A percentile compares a stretch with the other conserved stretches of the same genome.
These are phyloP conservation scores for Scheffersomyces coipomensis DNA, from an alignment of 805 yeast genomes.

Conservation along the genomic window DNA sequence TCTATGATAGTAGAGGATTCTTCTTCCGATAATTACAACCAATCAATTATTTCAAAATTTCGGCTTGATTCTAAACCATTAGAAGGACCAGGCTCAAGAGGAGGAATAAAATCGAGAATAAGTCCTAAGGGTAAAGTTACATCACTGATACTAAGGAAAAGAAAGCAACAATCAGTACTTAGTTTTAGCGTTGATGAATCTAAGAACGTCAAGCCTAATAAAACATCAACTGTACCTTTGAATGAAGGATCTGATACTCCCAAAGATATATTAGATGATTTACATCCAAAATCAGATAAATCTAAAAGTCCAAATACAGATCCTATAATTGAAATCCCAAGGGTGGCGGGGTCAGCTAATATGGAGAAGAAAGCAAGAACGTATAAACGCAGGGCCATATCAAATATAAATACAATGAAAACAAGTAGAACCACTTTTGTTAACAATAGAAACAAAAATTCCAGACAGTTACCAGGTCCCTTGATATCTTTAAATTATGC, in stretches of 20 bases:
- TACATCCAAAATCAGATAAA: too few relatives aligned
- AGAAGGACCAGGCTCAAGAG: constrained; percentile 40
- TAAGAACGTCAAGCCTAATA: too few relatives aligned
- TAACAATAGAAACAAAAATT: constrained; percentile 22
- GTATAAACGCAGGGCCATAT: background rate
- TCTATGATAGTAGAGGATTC: constrained; percentile 17
- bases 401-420: background rate
- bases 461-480: constrained; percentile 41
- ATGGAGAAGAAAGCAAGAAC: background rate
- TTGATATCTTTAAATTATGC: constrained; percentile 32
- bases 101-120: constrained; percentile 24
- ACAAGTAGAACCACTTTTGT: constrained; percentile 31
- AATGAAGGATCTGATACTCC: too few relatives aligned
- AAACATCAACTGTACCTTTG: constrained; percentile 1
- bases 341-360: background rate
- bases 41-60: constrained; percentile 29
- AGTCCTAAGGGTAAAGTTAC: constrained; percentile 26
- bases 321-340: too few relatives aligned
- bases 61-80: constrained; percentile 33
- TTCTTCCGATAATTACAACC: constrained; percentile 25
- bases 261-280: too few relatives aligned
- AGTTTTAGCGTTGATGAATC: constrained; percentile 1
- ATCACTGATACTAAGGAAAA: constrained; percentile 16
- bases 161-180: constrained; percentile 15
- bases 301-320: too few relatives aligned